Evolutionary conservation across 768 basidiomycete species (phyloP).

Genomic region (Russula olivacea): DNA sequence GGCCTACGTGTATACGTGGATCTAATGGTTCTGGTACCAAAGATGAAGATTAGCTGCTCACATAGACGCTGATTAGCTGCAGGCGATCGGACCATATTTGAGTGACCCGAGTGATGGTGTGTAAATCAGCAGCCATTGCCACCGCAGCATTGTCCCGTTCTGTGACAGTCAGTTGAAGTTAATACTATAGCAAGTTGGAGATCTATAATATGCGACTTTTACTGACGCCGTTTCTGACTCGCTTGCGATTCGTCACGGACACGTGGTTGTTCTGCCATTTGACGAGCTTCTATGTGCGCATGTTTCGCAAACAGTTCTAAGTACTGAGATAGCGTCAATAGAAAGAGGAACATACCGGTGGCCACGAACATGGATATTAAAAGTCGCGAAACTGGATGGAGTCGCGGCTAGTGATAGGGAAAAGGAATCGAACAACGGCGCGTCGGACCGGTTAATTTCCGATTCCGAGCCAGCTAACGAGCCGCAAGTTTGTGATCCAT

Average conservation of each 20-base stretch:
- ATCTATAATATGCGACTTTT: neutral
- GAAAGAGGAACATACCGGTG: neutral
- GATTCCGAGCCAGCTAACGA: no score
- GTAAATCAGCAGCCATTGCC: slow-evolving; percentile 11
- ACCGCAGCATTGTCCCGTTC: slow-evolving; percentile 1
- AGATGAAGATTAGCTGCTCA: neutral
- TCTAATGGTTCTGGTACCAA: neutral
- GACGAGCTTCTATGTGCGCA: neutral
- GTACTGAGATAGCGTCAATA: neutral
- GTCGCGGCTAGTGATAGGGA: no score
- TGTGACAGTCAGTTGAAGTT: neutral
- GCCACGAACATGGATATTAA: slow-evolving; percentile 1
- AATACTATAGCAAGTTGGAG: neutral
- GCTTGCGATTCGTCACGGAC: neutral
- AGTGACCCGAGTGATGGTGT: slow-evolving; percentile 12
- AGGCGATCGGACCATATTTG: slow-evolving; percentile 21
- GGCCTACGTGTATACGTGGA: slow-evolving; percentile 9
- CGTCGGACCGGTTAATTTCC: no score
- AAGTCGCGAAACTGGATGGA: neutral
- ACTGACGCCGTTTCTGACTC: slow-evolving; percentile 8
- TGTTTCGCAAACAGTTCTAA: neutral
- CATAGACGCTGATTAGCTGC: slow-evolving; percentile 19
- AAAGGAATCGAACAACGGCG: no score
- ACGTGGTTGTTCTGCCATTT: neutral
- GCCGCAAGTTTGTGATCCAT: no score